Base-by-base conservation (phyloP, 2,329 filamentous ascomycete genomes). In the Colletotrichum caudatum region DNA sequence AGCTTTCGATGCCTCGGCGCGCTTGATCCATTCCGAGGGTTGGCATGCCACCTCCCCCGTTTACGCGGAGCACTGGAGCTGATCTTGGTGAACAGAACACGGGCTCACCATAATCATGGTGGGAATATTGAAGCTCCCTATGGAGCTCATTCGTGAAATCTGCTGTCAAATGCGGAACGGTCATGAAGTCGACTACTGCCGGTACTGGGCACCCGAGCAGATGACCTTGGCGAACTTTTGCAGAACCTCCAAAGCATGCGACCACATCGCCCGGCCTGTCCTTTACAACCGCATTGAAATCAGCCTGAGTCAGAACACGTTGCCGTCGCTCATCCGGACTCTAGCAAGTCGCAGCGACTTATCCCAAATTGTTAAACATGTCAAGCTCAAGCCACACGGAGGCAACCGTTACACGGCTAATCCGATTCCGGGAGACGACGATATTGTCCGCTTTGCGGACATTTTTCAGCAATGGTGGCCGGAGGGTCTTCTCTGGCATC, bases 321-420 rank as follows among this genome's bases (percentile, higher is more conserved):
- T 44, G 5, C 2, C 7, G 41, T 51, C 48, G 6, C 23, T 51
- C 11, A 3, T 18, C 12, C 48, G 23, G 6, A 51, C 48, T 26
- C 23, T 51, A 23, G 6, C 14, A 6, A 51, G 23, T 14, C 48
- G 48, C 48, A 51, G 5, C 23, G 48, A 51, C 12, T 29, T 51
- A 5, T 51, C 48, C 2, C 12, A 16, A 6, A 16, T 14, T 16
- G 23, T 51, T 7, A 11, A 5, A 14, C 48, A 51, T 3, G 11
- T 50, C 11, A 26, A 50, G 23, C 23, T 51, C 23, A 5, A 26
- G 3, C 3, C 11, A 16, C 2, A 7, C 23, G 1, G 7, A 1
- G 11, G 9, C n/a, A 0, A 26, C 9, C 4, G 2, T 12, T 4
- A n/a, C 48, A 16, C 2, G 3, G 2, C 5, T 26, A 7, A 2